A percentile compares a stretch with the other conserved stretches of the same genome.
phyloP scores from a whole-genome alignment of 2,329 filamentous ascomycete genomes.

The Apiospora sp. region DNA sequence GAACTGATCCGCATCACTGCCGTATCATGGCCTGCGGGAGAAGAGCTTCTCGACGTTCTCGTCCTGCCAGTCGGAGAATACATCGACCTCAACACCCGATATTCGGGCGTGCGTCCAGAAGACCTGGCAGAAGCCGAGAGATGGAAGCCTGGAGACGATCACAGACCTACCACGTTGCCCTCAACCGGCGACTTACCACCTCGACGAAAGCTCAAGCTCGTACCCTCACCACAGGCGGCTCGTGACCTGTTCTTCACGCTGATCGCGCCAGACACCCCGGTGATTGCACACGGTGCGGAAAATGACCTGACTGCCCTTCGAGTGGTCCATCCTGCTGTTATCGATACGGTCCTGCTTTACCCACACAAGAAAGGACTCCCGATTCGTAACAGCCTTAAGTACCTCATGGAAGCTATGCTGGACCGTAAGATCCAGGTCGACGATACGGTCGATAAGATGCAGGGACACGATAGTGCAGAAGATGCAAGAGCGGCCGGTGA shows the following conservation, averaged over 20 bases:
- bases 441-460: constrained; percentile 48
- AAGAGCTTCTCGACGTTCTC: constrained; percentile 80
- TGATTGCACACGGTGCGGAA: constrained; percentile 93
- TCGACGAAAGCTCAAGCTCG: constrained; percentile 69
- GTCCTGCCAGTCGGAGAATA: constrained; percentile 85
- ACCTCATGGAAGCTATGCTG: constrained; percentile 74
- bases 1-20: constrained; percentile 92
- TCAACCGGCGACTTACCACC: constrained; percentile 36
- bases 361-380: constrained; percentile 82
- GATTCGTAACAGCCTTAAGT: constrained; percentile 78
- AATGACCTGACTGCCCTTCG: constrained; percentile 91
- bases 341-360: constrained; percentile 87
- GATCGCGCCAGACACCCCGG: constrained; percentile 77
- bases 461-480: constrained; percentile 90
- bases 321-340: constrained; percentile 82
- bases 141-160: constrained; percentile 50
- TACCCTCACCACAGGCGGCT: constrained; percentile 77
- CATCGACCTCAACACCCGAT: constrained; percentile 90
- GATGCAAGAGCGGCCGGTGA: constrained; percentile 91
- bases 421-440: constrained; percentile 78
- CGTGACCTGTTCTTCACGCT: constrained; percentile 79
- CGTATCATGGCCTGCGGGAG: constrained; percentile 82
- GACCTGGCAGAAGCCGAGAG: constrained; percentile 75
- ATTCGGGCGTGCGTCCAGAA: constrained; percentile 84
- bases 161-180: constrained; percentile 37